Percentiles rank a stretch among this genome's conserved stretches.
Conservation (phyloP, 331 rosid genomes). For the Acacia concinna region DNA sequence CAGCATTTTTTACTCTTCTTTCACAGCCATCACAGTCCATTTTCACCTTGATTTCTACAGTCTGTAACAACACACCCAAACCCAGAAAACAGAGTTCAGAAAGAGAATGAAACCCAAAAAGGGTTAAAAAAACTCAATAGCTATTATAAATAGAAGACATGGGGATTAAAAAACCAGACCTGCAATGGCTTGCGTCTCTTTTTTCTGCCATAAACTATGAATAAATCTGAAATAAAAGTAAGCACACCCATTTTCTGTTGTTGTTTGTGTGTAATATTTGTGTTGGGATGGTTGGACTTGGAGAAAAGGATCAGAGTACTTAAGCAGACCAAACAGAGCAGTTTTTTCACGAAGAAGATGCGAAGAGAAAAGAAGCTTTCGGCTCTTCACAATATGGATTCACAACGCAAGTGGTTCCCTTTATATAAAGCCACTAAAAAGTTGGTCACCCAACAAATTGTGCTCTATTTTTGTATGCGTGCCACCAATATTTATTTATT, state of each 20-base stretch:
- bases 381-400: slow-evolving; percentile 12
- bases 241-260: slow-evolving; percentile 59
- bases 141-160: neutral
- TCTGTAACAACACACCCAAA: slow-evolving; percentile 41
- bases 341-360: neutral
- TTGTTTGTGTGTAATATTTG: neutral
- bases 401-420: slow-evolving; percentile 27
- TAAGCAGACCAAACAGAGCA: neutral
- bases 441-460: slow-evolving; percentile 30
- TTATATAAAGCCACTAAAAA: slow-evolving; percentile 26
- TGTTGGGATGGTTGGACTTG: neutral
- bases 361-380: neutral
- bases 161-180: slow-evolving; percentile 58
- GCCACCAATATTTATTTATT: too few species aligned
- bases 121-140: neutral
- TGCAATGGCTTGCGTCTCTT: slow-evolving; percentile 75
- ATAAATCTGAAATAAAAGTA: slow-evolving; percentile 55
- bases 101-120: neutral
- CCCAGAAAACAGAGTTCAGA: slow-evolving; percentile 9
- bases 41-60: slow-evolving; percentile 88
- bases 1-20: slow-evolving; percentile 70
- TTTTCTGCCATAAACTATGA: slow-evolving; percentile 39
- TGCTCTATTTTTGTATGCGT: neutral
- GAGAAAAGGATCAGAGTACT: slow-evolving; percentile 19
- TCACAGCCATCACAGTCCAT: slow-evolving; percentile 99